Percentiles rank a stretch among this genome's conserved stretches.
Conservation (phyloP, 768 basidiomycete species). For the Trametopsis cervina region DNA sequence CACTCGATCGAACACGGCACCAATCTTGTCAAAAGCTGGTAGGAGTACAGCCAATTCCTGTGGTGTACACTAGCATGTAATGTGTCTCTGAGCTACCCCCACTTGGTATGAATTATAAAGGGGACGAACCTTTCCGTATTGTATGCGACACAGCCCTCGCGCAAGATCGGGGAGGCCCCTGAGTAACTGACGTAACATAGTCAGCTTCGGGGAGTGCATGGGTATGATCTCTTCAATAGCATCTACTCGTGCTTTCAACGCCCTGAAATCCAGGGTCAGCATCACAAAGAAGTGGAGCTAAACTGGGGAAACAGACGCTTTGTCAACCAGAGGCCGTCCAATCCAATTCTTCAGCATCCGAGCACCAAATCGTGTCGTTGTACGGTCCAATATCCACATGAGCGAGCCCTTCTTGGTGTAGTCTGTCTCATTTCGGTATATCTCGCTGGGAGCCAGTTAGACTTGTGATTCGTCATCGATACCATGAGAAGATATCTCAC, state of each 20-base stretch:
- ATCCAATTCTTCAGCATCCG: constrained; percentile 82
- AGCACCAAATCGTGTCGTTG: constrained; percentile 84
- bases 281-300: too few relatives aligned
- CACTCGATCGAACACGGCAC: constrained; percentile 48
- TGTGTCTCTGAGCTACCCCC: too few relatives aligned
- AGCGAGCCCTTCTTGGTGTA: constrained; percentile 67
- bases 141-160: constrained; percentile 79
- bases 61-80: constrained; percentile 78
- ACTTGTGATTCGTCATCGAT: too few relatives aligned
- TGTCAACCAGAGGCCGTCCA: constrained; percentile 74
- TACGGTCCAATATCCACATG: constrained; percentile 80
- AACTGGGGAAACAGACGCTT: too few relatives aligned
- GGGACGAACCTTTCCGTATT: constrained; percentile 80
- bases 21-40: constrained; percentile 67
- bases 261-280: too few relatives aligned
- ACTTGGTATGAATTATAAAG: too few relatives aligned
- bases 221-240: constrained; percentile 78
- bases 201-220: constrained; percentile 55
- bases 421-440: constrained; percentile 90
- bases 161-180: constrained; percentile 81
- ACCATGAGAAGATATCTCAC: too few relatives aligned
- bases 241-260: constrained; percentile 69
- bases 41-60: constrained; percentile 74
- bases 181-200: constrained; percentile 61
- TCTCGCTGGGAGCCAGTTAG: constrained; percentile 48